Conservation (phyloP, 108 stramenopile species). For the Pelagomonas calceolata region DNA sequence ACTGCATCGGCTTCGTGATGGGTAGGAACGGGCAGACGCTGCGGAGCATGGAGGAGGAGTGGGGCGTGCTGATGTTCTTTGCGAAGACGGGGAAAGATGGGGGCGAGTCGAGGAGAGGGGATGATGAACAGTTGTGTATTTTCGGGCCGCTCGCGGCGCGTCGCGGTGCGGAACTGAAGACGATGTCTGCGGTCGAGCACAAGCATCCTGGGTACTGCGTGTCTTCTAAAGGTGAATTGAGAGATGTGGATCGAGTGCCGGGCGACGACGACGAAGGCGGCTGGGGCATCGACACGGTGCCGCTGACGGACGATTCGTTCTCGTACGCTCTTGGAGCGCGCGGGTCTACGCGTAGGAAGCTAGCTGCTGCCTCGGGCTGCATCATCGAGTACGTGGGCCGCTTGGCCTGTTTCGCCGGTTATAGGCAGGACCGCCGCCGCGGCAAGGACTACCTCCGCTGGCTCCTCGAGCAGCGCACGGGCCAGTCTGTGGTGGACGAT, state of each 20-base stretch:
- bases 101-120: background rate
- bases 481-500: background rate
- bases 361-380: conserved; percentile 1
- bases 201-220: background rate
- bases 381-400: conserved; percentile 5
- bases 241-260: background rate
- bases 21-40: background rate
- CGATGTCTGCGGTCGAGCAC: background rate
- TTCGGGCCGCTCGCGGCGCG: conserved; percentile 2
- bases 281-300: background rate
- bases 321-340: background rate
- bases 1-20: conserved; percentile 3
- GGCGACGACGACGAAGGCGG: background rate
- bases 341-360: background rate
- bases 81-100: background rate
- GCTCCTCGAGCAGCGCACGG: conserved; percentile 1
- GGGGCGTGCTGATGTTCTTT: conserved; percentile 5
- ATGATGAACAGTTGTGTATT: background rate
- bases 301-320: background rate
- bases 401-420: background rate
- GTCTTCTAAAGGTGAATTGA: background rate
- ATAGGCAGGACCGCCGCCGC: background rate
- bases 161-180: background rate
- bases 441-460: background rate
- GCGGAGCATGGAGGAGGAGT: conserved; percentile 4